Conservation (phyloP, 108 stramenopile species). For the Discostella stelligeroides region DNA sequence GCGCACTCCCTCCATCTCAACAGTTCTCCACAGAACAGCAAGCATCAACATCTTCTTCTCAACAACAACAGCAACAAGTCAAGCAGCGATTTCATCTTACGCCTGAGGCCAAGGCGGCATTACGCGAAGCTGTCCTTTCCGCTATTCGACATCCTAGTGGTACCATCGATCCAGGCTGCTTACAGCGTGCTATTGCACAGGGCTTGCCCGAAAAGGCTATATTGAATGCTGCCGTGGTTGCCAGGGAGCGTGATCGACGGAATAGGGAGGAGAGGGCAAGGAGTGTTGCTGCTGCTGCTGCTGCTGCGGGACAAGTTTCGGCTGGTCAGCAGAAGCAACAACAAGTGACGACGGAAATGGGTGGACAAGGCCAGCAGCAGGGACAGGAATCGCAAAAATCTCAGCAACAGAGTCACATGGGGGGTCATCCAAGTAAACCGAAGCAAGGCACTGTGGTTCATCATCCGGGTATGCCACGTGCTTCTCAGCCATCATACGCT, state of each 20-base stretch:
- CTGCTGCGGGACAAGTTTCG: no score
- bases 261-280: conserved; percentile 48
- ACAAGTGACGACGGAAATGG: conserved; percentile 5
- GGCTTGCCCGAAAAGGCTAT: conserved; percentile 79
- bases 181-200: conserved; percentile 71
- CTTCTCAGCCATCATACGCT: neutral
- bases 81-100: conserved; percentile 57
- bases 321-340: conserved; percentile 17
- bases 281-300: no score
- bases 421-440: neutral
- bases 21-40: neutral
- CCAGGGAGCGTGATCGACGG: conserved; percentile 62
- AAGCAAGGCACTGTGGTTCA: neutral
- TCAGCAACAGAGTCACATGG: conserved; percentile 16
- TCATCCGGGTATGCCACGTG: conserved; percentile 5
- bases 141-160: conserved; percentile 76
- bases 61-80: conserved; percentile 9
- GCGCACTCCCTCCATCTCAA: neutral
- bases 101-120: conserved; percentile 65
- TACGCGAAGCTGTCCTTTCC: conserved; percentile 83
- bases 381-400: conserved; percentile 1
- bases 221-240: conserved; percentile 80
- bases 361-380: neutral
- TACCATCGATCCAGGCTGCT: conserved; percentile 57
- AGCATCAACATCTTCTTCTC: neutral